Base-by-base conservation (phyloP, 108 stramenopile species). In the Schizochytrium sp. region DNA sequence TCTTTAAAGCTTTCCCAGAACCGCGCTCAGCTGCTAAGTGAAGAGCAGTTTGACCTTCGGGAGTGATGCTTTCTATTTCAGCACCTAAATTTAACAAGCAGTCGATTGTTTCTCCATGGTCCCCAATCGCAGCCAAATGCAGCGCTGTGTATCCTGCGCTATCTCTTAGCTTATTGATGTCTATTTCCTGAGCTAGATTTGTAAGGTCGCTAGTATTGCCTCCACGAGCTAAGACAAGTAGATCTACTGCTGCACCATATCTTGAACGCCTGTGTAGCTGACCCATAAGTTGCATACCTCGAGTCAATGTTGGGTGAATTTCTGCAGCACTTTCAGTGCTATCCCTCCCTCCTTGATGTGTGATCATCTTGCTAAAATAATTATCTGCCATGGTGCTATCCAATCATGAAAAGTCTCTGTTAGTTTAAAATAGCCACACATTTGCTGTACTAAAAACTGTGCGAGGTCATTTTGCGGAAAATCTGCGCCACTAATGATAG, bases 221-320 rank as follows among this genome's bases (percentile, higher is more conserved):
- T 38, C 64, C 64, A 0, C 64, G 64, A 7, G 64, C 64, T 5
- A 69, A 44, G 10, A 69, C 44, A 8, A 69, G 12, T 8, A 69
- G 15, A 69, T 69, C 64, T 15, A 44, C 64, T 69, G 64, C 64
- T 2, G 64, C 64, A 8, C 64, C 64, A 69, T 44, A 44, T 28
- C 64, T 38, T 38, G 64, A 69, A 5, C 64, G 7, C 44, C 15
- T 12, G 44, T 69, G 64, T 44, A 44, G 40, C 28, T 69, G 64
- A 44, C 64, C 64, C 64, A 69, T 69, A 12, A 69, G 42, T 15
- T 69, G 64, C 64, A 69, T 69, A 15, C 64, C 64, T 15, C 44
- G 40, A 5, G 64, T 69, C 64, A 69, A 15, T 7, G 64, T 69
- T 2, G 64, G 15, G 15, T 69, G 64, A 15, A 69, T 69, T 69